These are phyloP conservation scores for Chrysopogon serrulatus DNA, from an alignment of 176 grass and related monocot species.

Conservation along the genomic window DNA sequence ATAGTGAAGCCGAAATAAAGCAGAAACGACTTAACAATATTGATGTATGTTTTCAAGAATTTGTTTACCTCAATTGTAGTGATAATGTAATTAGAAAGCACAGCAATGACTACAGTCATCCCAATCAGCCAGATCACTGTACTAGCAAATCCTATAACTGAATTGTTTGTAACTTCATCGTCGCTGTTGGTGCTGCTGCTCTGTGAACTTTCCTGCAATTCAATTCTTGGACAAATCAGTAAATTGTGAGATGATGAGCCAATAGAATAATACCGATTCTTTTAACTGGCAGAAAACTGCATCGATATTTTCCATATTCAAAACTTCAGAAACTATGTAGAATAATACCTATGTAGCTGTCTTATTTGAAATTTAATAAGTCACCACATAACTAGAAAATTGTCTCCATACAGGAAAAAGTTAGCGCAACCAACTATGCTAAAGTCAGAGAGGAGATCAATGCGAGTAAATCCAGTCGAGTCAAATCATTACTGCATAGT, in stretches of 20 bases:
- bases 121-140: slow-evolving; percentile 45
- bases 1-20: neutral
- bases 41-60: neutral
- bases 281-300: neutral
- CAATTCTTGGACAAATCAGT: neutral
- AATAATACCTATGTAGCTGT: neutral
- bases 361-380: neutral
- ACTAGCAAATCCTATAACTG: slow-evolving; percentile 45
- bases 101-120: slow-evolving; percentile 45
- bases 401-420: neutral
- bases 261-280: neutral
- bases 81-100: slow-evolving; percentile 49
- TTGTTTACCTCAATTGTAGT: slow-evolving; percentile 51
- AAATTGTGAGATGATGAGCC: neutral
- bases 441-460: neutral
- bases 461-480: neutral
- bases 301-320: neutral
- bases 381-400: neutral
- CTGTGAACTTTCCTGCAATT: slow-evolving; percentile 27
- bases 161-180: neutral
- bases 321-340: neutral
- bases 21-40: neutral
- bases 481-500: neutral
- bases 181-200: neutral
- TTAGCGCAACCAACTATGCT: neutral